Base-by-base conservation (phyloP, 163 green algal species). In the Chloromonas sp. region DNA sequence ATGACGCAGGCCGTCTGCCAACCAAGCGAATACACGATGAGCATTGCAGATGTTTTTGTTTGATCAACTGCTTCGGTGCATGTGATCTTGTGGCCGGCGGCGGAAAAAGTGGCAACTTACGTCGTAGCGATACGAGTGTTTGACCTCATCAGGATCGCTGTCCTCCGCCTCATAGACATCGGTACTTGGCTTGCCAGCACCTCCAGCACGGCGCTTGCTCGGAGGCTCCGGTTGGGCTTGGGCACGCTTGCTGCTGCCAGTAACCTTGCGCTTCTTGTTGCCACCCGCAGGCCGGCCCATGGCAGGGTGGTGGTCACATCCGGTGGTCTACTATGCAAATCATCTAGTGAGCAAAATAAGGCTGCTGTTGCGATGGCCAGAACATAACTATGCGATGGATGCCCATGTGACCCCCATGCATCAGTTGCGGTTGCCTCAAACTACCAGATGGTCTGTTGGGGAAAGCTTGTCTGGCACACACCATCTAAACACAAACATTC, bases 161-260 rank as follows among this genome's bases (percentile, higher is more conserved):
- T 96, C 92, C 60, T 95, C 93, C 0, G 93, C 94, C 66, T 97
- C 92, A 83, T 94, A 97, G 0, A 96, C 79, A 58, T 96, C 94
- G 2, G 66, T 11, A 74, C 36, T 36, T 36, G 36, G 36, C 36
- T 76, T 76, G 8, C 8, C 66, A 76, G 11, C 8, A 11, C 8
- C 8, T 76, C 11, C 11, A 11, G 8, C 66, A n/a, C 66, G 5
- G 66, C 66, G 66, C 66, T 76, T 76, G 11, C 66, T 76, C 5
- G 66, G 66, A 8, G 11, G 11, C 5, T 36, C 36, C 36, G 36
- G 36, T 36, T 36, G 36, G 36, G 36, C 36, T 36, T 36, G 36
- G 36, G 36, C 36, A 36, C 36, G 36, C 36, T 36, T 14, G 71
- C 14, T 58, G 71, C 11, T 79, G 71, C 13, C 5, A 11, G 36